Conservation (phyloP, 2,329 filamentous ascomycete species). For the Coniochaeta sp. region DNA sequence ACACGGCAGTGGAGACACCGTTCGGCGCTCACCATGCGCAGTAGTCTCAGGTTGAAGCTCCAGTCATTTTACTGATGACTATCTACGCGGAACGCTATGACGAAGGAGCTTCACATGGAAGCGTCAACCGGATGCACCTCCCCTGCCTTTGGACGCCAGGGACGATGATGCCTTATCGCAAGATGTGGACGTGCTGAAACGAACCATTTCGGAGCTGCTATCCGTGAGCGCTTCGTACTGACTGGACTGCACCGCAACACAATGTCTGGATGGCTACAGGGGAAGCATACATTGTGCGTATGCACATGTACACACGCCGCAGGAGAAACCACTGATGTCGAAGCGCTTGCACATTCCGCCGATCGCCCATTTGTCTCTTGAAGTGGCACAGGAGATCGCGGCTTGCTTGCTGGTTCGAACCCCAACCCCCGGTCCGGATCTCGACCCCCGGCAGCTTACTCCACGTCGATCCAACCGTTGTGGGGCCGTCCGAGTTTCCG, state of each 20-base stretch:
- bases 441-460: background rate
- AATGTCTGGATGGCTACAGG: background rate
- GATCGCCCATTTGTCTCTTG: background rate
- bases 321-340: background rate
- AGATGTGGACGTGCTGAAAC: background rate
- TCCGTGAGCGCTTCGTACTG: background rate
- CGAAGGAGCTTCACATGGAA: background rate
- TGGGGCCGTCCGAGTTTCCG: background rate
- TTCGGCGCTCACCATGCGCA: background rate
- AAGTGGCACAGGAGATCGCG: background rate
- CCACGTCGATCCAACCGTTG: background rate
- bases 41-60: background rate
- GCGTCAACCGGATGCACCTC: background rate
- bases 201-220: background rate
- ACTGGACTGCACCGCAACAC: background rate
- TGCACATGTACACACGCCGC: background rate
- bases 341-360: background rate
- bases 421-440: background rate
- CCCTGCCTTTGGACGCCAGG: background rate
- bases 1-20: background rate
- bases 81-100: background rate
- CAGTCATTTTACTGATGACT: background rate
- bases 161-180: constrained; percentile 1
- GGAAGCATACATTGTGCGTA: background rate
- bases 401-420: background rate